phyloP scores from a whole-genome alignment of 2,329 filamentous ascomycete genomes.

The Leptographium flavum region DNA sequence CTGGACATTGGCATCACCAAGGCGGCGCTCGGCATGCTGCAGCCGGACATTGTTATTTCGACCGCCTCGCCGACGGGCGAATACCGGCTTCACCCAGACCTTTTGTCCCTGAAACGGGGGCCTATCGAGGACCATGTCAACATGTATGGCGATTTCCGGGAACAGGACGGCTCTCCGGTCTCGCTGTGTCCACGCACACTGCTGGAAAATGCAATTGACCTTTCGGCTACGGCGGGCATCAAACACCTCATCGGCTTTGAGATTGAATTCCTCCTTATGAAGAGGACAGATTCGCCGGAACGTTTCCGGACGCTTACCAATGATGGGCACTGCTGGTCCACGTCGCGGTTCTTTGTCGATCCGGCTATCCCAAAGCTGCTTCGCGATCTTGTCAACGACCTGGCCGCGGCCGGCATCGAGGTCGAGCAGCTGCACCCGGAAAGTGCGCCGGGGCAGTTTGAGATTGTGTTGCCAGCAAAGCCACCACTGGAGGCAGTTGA shows the following conservation, averaged over 20 bases:
- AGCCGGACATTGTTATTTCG: conserved; percentile 45
- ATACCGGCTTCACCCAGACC: conserved; percentile 52
- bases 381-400: conserved; percentile 47
- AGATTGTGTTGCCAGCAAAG: conserved; percentile 53
- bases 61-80: conserved; percentile 46
- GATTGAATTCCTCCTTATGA: conserved; percentile 63
- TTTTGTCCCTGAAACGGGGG: conserved; percentile 44
- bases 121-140: conserved; percentile 47
- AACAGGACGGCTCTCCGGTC: conserved; percentile 35
- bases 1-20: conserved; percentile 45
- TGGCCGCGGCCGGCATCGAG: conserved; percentile 48
- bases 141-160: conserved; percentile 51
- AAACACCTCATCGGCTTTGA: conserved; percentile 63
- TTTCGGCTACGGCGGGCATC: conserved; percentile 36
- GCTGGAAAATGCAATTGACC: conserved; percentile 38
- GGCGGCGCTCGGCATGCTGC: conserved; percentile 51
- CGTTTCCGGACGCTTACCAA: conserved; percentile 27
- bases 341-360: conserved; percentile 47
- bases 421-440: conserved; percentile 66
- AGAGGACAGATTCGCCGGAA: conserved; percentile 17
- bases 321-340: conserved; percentile 57
- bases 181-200: conserved; percentile 50
- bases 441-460: conserved; percentile 60
- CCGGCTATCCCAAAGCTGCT: conserved; percentile 41
- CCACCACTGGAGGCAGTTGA: conserved; percentile 56